A percentile compares a stretch with the other conserved stretches of the same genome.
Conservation (phyloP, 352 stramenopile genomes). For the Blastocystis hominis region DNA sequence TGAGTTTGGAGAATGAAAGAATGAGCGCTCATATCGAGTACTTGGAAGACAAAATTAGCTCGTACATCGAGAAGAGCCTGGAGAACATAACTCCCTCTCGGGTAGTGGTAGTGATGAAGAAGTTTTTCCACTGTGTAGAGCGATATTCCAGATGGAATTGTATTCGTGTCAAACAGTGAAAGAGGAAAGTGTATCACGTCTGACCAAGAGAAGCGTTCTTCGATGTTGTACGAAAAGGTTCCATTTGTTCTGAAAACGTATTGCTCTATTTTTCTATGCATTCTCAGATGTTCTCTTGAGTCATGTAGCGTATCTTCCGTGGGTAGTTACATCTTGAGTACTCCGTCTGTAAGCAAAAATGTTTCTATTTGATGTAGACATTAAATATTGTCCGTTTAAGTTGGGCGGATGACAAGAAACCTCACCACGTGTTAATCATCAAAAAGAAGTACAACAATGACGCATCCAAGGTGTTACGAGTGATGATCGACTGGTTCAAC, state of each 20-base stretch:
- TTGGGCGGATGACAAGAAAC: not conserved
- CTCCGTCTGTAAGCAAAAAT: not conserved
- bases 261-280: not conserved
- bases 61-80: not conserved
- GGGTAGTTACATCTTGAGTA: slow-evolving; percentile 50
- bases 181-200: not conserved
- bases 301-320: slow-evolving; percentile 23
- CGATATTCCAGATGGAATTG: slow-evolving; percentile 46
- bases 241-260: slow-evolving; percentile 52
- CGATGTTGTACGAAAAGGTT: not conserved
- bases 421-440: slow-evolving; percentile 68
- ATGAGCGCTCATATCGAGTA: not conserved
- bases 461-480: slow-evolving; percentile 70
- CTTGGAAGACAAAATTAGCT: not conserved
- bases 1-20: slow-evolving; percentile 29
- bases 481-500: slow-evolving; percentile 70
- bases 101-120: not conserved
- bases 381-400: slow-evolving; percentile 37
- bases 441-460: slow-evolving; percentile 75
- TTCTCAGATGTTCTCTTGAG: not conserved
- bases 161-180: slow-evolving; percentile 36
- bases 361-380: not conserved
- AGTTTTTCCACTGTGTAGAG: not conserved
- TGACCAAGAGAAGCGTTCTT: not conserved
- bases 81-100: not conserved